Evolutionary conservation across 2,329 filamentous ascomycete species (phyloP), one percentile per base, ranked within the genome.

Genomic region (Aureobasidium subglaciale): DNA sequence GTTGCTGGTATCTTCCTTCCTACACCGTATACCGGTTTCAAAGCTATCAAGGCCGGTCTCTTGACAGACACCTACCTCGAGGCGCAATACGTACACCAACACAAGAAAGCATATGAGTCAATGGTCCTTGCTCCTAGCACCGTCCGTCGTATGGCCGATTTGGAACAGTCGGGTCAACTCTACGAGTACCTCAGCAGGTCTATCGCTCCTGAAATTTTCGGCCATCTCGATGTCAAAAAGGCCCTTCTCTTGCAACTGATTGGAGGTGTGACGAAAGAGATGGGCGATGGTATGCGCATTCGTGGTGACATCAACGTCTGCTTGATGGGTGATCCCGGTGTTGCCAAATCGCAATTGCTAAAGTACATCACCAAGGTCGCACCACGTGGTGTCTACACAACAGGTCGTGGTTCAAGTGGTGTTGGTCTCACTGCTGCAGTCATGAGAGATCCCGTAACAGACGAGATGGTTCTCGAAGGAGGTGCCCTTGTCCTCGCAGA

Each of bases 241-340:
- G 93, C 93, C 1, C 82, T 99, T 11, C 81, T 99, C n/a, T 79
- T 99, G 5, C 84, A 97, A 27, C 82, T 99, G 30, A 96, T 99
- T 62, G 93, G 93, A 59, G 93, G 93, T 75, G 92, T 96, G 1
- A 93, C 85, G 4, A 99, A 99, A 73, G 86, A 93, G 67, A 95
- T 97, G 81, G 90, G 90, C 52, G 93, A 99, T 67, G 93, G 93
- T 59, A 97, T 99, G 93, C 87, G 90, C 66, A 99, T 99, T 69
- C 90, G 93, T 79, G 93, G 93, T 65, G 93, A 99, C 68, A 95
- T 99, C 77, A 99, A 99, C 74, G 86, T 99, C 60, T 97, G 93
- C 71, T 76, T 99, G 67, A 99, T 99, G 93, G 93, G 93, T 79
- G 93, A 99, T 67, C 93, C 93, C 69, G 93, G 93, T 89, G 93